Evolutionary conservation across 345 rosid species (phyloP), one percentile per base, ranked within the genome.

Genomic region (Rhodamnia rubescens): DNA sequence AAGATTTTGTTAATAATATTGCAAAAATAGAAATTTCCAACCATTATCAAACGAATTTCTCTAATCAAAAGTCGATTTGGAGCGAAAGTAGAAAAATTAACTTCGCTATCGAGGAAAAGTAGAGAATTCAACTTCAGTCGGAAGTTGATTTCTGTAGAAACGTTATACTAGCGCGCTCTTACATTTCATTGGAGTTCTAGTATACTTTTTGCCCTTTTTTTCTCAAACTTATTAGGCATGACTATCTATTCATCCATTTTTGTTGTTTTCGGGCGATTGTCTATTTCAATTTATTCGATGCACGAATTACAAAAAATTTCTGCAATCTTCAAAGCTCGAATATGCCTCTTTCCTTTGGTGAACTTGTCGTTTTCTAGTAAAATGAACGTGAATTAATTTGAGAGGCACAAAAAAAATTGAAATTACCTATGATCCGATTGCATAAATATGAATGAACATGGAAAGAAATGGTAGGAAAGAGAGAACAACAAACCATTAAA

Each of bases 171-270:
- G n/a, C n/a, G n/a, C n/a, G n/a, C n/a, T n/a, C n/a, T n/a, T n/a
- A 13, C 5, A 4, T 2, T 59, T 13, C 9, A 59, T n/a, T n/a
- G 6, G 18, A 59, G 16, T 59, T 59, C 0, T 0, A 13, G n/a
- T 4, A 2, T 59, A 0, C 15, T 59, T 12, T 2, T 59, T 59
- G 2, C 15, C 18, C 8, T 0, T 59, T 1, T 0, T 16, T 59
- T 4, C 36, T n/a, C 4, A 13, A n/a, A 59, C 18, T 59, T 11
- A 4, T 59, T 27, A n/a, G n/a, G n/a, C 27, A 59, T 59, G 13
- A 2, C 0, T 0, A 7, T 1, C 10, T 0, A 13, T 59, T 32
- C 36, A 59, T 59, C 69, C 4, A 2, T 58, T 58, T n/a, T 58
- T 13, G 8, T n/a, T 58, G 29, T 6, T 59, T 59, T 18, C 2